phyloP scores from a whole-genome alignment of 768 basidiomycete species.

The Suillus weaverae region DNA sequence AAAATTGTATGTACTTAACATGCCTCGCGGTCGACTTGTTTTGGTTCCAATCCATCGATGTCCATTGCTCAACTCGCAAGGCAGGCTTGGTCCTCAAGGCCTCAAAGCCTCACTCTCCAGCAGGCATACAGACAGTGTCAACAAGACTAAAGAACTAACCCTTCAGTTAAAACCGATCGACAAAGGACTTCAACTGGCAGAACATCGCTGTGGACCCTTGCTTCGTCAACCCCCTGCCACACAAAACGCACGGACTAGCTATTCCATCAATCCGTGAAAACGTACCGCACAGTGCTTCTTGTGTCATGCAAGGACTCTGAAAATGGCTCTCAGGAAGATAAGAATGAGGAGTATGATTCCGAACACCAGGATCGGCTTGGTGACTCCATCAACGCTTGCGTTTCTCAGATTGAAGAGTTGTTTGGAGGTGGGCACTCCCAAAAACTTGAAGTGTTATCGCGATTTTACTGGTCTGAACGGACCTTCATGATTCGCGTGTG shows the following conservation, averaged over 20 bases:
- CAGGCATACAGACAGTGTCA: too few species aligned
- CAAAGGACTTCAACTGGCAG: constrained; percentile 8
- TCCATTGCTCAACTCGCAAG: too few species aligned
- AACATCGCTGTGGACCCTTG: constrained; percentile 7
- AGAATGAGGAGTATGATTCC: background rate
- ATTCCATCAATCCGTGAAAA: constrained; percentile 5
- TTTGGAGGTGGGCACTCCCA: background rate
- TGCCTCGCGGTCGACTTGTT: background rate
- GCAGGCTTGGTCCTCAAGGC: too few species aligned
- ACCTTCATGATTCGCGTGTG: background rate
- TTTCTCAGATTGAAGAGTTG: background rate
- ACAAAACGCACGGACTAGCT: background rate
- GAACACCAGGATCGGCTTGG: background rate
- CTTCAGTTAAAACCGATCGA: background rate
- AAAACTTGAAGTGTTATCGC: background rate
- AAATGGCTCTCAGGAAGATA: background rate
- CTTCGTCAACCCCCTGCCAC: background rate
- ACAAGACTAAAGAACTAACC: background rate
- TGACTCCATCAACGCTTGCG: background rate
- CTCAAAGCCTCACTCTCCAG: too few species aligned
- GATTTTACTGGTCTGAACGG: background rate
- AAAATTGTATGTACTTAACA: too few species aligned
- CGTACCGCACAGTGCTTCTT: background rate
- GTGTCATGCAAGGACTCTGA: background rate
- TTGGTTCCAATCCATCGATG: background rate